These are phyloP conservation scores for Pseudogymnoascus sp. DNA, from an alignment of 2,329 filamentous ascomycete genomes.

Conservation along the genomic window DNA sequence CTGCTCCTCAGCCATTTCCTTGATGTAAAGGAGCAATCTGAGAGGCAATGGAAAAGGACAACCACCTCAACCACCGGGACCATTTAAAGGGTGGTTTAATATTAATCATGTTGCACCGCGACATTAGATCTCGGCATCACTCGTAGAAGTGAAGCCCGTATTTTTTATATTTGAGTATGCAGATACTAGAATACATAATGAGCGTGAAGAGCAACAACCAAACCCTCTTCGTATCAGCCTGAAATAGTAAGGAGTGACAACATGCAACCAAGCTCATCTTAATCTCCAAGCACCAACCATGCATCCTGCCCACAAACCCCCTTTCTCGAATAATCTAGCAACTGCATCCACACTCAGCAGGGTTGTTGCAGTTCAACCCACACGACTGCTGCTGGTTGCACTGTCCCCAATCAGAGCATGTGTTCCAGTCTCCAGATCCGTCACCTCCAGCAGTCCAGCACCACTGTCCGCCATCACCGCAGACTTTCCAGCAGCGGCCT, in stretches of 20 bases:
- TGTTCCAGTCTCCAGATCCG: neutral
- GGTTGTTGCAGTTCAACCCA: neutral
- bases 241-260: neutral
- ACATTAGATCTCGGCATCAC: no score
- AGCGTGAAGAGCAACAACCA: no score
- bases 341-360: neutral
- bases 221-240: neutral
- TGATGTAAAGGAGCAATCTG: neutral
- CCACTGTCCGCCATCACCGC: slow-evolving; percentile 75
- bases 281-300: neutral
- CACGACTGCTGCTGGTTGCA: neutral
- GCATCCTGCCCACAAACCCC: neutral
- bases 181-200: no score
- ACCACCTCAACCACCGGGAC: no score
- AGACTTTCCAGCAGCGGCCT: slow-evolving; percentile 97
- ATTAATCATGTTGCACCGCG: no score
- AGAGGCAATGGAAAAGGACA: no score
- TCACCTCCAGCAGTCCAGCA: neutral
- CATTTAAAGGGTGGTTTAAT: no score
- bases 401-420: neutral
- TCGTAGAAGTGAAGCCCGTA: no score
- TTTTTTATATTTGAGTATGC: no score
- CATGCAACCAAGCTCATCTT: neutral
- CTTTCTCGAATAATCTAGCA: neutral
- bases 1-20: neutral